Evolutionary conservation across 441 rosid species (phyloP).

Genomic region (Mallotus repandus): DNA sequence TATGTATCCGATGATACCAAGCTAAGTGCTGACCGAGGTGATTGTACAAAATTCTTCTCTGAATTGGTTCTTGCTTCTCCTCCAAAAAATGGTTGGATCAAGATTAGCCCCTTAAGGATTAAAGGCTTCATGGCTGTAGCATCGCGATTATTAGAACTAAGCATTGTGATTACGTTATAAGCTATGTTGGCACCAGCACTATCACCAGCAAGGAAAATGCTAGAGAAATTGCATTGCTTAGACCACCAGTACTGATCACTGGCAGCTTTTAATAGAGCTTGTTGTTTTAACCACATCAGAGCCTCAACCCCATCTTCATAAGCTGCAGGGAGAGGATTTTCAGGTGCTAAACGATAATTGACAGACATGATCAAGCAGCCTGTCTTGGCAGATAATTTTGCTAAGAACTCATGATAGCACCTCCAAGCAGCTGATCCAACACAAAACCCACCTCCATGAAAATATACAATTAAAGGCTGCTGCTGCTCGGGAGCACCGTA

Average conservation of each 20-base stretch:
- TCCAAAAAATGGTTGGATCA: slow-evolving; percentile 81
- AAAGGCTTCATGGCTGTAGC: slow-evolving; percentile 23
- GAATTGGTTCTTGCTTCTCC: slow-evolving; percentile 62
- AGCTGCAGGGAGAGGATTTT: slow-evolving; percentile 71
- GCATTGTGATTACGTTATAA: slow-evolving; percentile 40
- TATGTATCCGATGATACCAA: slow-evolving; percentile 65
- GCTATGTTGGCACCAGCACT: slow-evolving; percentile 90
- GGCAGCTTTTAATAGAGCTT: slow-evolving; percentile 18
- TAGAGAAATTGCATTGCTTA: slow-evolving; percentile 42
- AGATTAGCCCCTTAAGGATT: slow-evolving; percentile 44
- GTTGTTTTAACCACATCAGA: slow-evolving; percentile 53
- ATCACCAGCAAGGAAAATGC: slow-evolving; percentile 61
- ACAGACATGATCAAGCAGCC: slow-evolving; percentile 62
- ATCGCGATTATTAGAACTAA: slow-evolving; percentile 9
- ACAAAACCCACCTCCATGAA: slow-evolving; percentile 91
- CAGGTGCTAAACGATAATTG: slow-evolving; percentile 79
- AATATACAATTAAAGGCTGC: slow-evolving; percentile 62
- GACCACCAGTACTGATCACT: slow-evolving; percentile 46
- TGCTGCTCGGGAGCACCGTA: slow-evolving; percentile 15
- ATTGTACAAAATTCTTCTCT: slow-evolving; percentile 44
- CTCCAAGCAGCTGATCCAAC: slow-evolving; percentile 80
- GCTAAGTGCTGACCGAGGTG: slow-evolving; percentile 49
- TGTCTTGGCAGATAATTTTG: slow-evolving; percentile 42
- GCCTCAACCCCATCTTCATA: slow-evolving; percentile 65
- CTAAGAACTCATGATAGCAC: slow-evolving; percentile 74